Percentiles rank a stretch among this genome's conserved stretches.
phyloP scores from a whole-genome alignment of 441 rosid species.

The Aleurites moluccanus region DNA sequence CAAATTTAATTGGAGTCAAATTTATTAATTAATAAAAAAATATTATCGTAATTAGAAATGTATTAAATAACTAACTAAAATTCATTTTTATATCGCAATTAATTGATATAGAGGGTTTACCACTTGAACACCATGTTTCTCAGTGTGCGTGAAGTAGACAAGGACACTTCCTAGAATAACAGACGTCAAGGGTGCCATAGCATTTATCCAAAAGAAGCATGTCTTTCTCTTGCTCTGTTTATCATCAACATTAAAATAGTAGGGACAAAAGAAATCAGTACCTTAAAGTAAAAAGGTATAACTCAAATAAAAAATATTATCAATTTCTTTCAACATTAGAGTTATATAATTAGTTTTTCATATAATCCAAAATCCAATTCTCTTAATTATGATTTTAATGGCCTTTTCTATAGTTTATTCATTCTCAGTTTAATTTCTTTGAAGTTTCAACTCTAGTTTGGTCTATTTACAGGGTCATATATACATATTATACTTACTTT shows the following conservation, averaged over 20 bases:
- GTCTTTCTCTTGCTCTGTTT: slow-evolving; percentile 64
- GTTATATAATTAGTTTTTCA: too few relatives aligned
- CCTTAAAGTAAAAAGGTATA: neutral
- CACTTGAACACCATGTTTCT: slow-evolving; percentile 84
- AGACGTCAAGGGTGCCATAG: slow-evolving; percentile 88
- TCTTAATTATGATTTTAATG: too few relatives aligned
- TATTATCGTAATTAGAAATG: neutral
- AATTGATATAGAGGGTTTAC: slow-evolving; percentile 30
- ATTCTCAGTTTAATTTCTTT: too few relatives aligned
- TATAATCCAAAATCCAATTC: too few relatives aligned
- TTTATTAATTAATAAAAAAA: too few relatives aligned
- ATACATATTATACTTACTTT: too few relatives aligned
- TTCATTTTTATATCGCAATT: neutral
- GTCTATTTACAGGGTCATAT: too few relatives aligned
- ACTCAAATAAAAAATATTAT: too few relatives aligned
- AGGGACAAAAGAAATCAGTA: neutral
- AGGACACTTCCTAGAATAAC: slow-evolving; percentile 73
- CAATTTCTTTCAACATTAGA: too few relatives aligned
- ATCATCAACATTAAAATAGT: neutral
- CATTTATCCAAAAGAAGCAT: slow-evolving; percentile 78
- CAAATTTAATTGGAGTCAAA: too few relatives aligned
- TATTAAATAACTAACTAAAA: neutral
- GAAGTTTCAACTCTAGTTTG: too few relatives aligned
- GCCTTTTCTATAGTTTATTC: too few relatives aligned
- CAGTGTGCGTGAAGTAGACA: slow-evolving; percentile 71